A percentile compares a stretch with the other conserved stretches of the same genome.
phyloP scores from a whole-genome alignment of 257 asterid species.

The Solanum phureja region DNA sequence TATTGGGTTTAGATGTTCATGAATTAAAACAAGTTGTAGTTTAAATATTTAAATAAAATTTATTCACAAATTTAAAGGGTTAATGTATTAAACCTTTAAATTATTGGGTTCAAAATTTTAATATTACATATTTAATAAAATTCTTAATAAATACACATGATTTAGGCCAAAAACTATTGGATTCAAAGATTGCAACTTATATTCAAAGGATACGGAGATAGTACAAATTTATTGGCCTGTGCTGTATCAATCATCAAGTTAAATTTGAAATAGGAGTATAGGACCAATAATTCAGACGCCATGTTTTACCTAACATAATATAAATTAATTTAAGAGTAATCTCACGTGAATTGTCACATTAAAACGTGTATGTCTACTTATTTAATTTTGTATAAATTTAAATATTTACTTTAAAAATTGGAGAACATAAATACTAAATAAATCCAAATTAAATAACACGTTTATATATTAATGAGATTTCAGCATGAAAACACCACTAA shows the following conservation, averaged over 20 bases:
- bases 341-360: too few relatives aligned
- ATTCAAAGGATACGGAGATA: background rate
- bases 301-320: background rate
- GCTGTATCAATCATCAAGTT: background rate
- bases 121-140: background rate
- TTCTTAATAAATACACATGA: background rate
- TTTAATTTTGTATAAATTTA: too few relatives aligned
- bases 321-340: background rate
- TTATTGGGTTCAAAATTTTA: background rate
- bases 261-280: background rate
- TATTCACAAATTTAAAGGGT: too few relatives aligned
- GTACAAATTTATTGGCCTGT: background rate
- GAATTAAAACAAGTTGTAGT: background rate
- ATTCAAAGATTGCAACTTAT: background rate
- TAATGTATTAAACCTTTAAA: background rate
- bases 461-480: too few relatives aligned
- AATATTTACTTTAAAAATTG: fast-evolving
- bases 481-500: background rate
- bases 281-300: background rate
- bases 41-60: background rate
- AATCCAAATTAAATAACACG: too few relatives aligned
- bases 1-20: background rate
- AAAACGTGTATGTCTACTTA: too few relatives aligned
- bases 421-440: too few relatives aligned
- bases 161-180: background rate